Percentiles rank a stretch among this genome's conserved stretches.
These are phyloP conservation scores for Paecilomyces variotii DNA, from an alignment of 2,329 filamentous ascomycete genomes.

Conservation along the genomic window DNA sequence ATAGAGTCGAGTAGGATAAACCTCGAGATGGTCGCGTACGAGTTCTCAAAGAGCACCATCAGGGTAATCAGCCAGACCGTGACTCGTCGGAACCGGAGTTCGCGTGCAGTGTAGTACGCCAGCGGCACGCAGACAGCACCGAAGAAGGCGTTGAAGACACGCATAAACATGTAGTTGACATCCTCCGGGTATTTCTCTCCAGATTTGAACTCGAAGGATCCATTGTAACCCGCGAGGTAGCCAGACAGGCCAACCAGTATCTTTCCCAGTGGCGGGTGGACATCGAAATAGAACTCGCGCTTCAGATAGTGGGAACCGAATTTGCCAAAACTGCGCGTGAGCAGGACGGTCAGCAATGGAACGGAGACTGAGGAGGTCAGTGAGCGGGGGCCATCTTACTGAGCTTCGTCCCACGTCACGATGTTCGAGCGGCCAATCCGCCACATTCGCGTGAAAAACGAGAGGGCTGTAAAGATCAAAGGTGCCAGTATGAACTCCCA, in stretches of 20 bases:
- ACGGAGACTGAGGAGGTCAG: background rate
- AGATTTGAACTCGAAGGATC: constrained; percentile 98
- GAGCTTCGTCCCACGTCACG: constrained; percentile 69
- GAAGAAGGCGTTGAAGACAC: constrained; percentile 92
- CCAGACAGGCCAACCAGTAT: constrained; percentile 96
- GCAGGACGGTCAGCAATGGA: background rate
- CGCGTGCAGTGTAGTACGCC: constrained; percentile 89
- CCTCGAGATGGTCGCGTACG: constrained; percentile 95
- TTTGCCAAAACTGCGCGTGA: constrained; percentile 49
- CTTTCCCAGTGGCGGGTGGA: constrained; percentile 92
- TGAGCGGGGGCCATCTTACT: constrained; percentile 43
- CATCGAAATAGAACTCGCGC: constrained; percentile 98
- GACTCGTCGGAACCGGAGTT: constrained; percentile 76
- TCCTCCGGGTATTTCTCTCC: constrained; percentile 91
- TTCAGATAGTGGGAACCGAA: constrained; percentile 99
- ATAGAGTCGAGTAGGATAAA: constrained; percentile 98
- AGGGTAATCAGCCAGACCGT: constrained; percentile 92
- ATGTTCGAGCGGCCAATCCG: constrained; percentile 62
- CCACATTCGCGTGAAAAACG: constrained; percentile 60
- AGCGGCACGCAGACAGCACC: constrained; percentile 86
- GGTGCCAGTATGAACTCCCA: constrained; percentile 58
- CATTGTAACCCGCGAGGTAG: constrained; percentile 95
- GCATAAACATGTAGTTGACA: constrained; percentile 97
- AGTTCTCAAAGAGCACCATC: constrained; percentile 98
- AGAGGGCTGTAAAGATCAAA: constrained; percentile 53